phyloP scores from a whole-genome alignment of 73 alveolate genomes.

The Tetrahymena elliotti region DNA sequence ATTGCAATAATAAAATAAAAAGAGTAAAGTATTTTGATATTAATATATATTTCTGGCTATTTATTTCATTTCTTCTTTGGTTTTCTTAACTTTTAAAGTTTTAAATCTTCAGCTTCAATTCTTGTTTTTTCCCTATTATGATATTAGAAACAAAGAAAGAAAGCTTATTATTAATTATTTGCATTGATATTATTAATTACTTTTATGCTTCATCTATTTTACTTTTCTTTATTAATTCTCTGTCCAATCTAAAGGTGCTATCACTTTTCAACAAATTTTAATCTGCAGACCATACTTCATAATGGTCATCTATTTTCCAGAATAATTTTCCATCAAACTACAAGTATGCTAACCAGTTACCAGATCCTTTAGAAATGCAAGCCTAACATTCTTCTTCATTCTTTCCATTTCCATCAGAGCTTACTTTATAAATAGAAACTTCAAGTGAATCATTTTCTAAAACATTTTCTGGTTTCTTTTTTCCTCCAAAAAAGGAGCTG shows the following conservation, averaged over 20 bases:
- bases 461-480: not conserved
- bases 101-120: not conserved
- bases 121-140: not conserved
- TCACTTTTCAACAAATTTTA: not conserved
- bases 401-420: not conserved
- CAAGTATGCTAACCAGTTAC: not conserved
- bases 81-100: not conserved
- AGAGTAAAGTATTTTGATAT: too few relatives aligned
- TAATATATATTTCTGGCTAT: not conserved
- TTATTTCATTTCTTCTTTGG: not conserved
- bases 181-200: not conserved
- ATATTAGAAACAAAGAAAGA: too few relatives aligned
- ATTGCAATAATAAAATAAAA: too few relatives aligned
- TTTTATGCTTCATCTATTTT: not conserved
- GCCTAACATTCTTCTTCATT: not conserved
- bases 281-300: not conserved
- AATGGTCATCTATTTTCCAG: not conserved
- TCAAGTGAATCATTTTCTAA: not conserved
- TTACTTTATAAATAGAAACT: not conserved
- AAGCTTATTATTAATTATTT: not conserved
- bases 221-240: not conserved
- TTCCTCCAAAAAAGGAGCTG: not conserved
- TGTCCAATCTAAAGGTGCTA: not conserved
- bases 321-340: not conserved
- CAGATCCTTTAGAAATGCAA: not conserved